Evolutionary conservation across 352 stramenopile species (phyloP).

Genomic region (Globisporangium alternatum): DNA sequence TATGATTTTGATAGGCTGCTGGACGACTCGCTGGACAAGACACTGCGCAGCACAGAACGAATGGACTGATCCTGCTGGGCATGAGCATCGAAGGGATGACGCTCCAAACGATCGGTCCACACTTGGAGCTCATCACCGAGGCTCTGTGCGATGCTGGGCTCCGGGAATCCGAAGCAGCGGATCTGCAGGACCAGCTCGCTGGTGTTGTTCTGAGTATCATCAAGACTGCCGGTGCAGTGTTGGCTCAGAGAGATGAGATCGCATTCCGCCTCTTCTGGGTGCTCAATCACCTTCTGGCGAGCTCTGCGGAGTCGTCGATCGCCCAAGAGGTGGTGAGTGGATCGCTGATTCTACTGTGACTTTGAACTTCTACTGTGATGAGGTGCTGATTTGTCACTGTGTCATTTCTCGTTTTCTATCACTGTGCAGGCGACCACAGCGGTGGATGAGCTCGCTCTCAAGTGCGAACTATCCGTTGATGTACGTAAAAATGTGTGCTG

Average conservation of each 20-base stretch:
- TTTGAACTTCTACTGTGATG: not conserved
- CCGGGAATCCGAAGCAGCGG: slow-evolving; percentile 63
- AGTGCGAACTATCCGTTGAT: slow-evolving; percentile 34
- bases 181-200: slow-evolving; percentile 70
- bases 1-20: slow-evolving; percentile 26
- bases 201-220: slow-evolving; percentile 61
- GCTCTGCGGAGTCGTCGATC: slow-evolving; percentile 42
- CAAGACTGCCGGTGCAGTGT: slow-evolving; percentile 39
- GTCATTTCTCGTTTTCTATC: not conserved
- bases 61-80: slow-evolving; percentile 68
- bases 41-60: slow-evolving; percentile 74
- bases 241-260: slow-evolving; percentile 43
- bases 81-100: slow-evolving; percentile 86
- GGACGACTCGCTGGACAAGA: slow-evolving; percentile 68
- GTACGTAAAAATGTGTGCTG: slow-evolving; percentile 22
- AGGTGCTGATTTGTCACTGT: not conserved
- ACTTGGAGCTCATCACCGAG: slow-evolving; percentile 73
- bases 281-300: slow-evolving; percentile 67
- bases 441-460: slow-evolving; percentile 30
- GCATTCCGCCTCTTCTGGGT: slow-evolving; percentile 82
- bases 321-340: slow-evolving; percentile 50
- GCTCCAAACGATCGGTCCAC: slow-evolving; percentile 43
- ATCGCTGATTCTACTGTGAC: not conserved
- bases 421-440: slow-evolving; percentile 35
- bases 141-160: slow-evolving; percentile 66